Percentiles rank a stretch among this genome's conserved stretches.
Evolutionary conservation across 805 yeast species (phyloP).

Genomic region (Cephaloascus fragrans): DNA sequence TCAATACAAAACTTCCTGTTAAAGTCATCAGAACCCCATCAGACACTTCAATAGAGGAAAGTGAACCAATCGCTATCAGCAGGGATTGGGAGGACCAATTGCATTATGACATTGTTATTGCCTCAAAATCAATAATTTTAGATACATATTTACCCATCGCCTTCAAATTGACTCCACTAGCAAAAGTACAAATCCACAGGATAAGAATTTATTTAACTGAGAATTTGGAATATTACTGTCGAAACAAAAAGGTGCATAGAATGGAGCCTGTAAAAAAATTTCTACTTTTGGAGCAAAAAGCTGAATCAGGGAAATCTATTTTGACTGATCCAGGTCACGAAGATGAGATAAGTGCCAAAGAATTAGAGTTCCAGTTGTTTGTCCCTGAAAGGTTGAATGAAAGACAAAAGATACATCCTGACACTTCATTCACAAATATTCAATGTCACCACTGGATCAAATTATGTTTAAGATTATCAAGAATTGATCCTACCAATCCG

Average conservation of each 20-base stretch:
- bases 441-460: conserved; percentile 96
- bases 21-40: conserved; percentile 67
- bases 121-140: conserved; percentile 79
- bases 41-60: conserved; percentile 72
- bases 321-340: conserved; percentile 35
- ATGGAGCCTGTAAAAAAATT: conserved; percentile 84
- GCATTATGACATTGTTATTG: conserved; percentile 82
- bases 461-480: conserved; percentile 72
- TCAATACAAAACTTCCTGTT: conserved; percentile 55
- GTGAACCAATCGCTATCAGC: conserved; percentile 85
- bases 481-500: conserved; percentile 40
- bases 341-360: conserved; percentile 60
- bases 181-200: conserved; percentile 79
- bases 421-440: conserved; percentile 69
- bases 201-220: conserved; percentile 82
- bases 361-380: conserved; percentile 77
- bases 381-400: conserved; percentile 64
- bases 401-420: conserved; percentile 64
- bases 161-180: conserved; percentile 76
- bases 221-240: conserved; percentile 83
- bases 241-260: conserved; percentile 78
- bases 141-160: conserved; percentile 80
- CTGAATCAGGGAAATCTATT: conserved; percentile 38
- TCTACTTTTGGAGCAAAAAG: conserved; percentile 71
- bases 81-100: conserved; percentile 92